phyloP scores from a whole-genome alignment of 2,329 filamentous ascomycete species.

The Colletotrichum theobromicola region DNA sequence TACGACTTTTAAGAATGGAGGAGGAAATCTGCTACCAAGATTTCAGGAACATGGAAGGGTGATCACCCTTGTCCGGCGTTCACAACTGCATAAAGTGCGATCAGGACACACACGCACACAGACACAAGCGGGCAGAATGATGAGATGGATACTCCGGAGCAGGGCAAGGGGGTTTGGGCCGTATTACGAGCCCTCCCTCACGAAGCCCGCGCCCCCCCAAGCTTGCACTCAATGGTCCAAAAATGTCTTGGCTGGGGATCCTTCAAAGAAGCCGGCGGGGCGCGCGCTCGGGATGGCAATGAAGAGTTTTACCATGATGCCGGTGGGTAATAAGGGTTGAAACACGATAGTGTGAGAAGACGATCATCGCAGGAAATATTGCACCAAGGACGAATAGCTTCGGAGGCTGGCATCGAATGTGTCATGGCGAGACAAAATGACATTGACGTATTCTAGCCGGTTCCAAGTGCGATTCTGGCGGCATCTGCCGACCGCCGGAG shows the following conservation, averaged over 20 bases:
- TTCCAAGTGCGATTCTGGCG: background rate
- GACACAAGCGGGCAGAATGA: background rate
- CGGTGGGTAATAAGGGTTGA: slow-evolving; percentile 6
- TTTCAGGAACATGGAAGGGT: background rate
- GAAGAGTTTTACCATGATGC: slow-evolving; percentile 9
- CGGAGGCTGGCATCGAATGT: background rate
- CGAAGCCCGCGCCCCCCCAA: background rate
- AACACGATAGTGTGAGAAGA: slow-evolving; percentile 6
- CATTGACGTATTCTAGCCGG: slow-evolving; percentile 9
- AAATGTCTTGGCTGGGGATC: slow-evolving; percentile 1
- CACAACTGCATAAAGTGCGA: background rate
- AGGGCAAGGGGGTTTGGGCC: slow-evolving; percentile 4
- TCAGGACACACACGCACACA: background rate
- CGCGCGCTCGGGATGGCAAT: background rate
- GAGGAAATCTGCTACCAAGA: background rate
- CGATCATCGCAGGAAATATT: background rate
- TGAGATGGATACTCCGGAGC: background rate
- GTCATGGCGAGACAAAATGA: background rate
- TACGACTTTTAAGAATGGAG: background rate
- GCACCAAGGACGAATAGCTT: background rate
- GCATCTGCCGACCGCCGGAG: slow-evolving; percentile 3
- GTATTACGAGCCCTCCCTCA: background rate
- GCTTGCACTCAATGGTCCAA: background rate
- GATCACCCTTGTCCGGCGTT: background rate
- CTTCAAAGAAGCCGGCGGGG: background rate